Evolutionary conservation across 352 stramenopile species (phyloP), one percentile per base, ranked within the genome.

Genomic region (Phytopythium ostracodes): DNA sequence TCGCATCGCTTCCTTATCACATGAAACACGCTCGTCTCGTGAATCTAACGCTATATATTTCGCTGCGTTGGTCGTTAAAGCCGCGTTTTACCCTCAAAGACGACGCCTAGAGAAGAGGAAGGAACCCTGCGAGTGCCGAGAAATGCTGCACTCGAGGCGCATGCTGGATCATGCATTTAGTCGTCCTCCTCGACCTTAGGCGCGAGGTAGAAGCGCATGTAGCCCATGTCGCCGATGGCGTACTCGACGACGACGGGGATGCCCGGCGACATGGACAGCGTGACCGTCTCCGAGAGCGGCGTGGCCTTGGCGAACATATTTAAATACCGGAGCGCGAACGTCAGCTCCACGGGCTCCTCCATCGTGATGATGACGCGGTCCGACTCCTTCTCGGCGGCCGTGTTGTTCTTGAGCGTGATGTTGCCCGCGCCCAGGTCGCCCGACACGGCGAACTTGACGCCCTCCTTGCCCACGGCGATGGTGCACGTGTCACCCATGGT

Each of bases 241-340:
- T 99, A 99, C 81, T 99, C 98, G 24, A 99, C 91, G 31, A 99
- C 95, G 36, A 99, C 84, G 2, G 98, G 98, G 55, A 99, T 97
- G 47, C 98, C 97, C 10, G 96, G 95, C 47, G 89, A 98, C 94
- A 99, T 98, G 65, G 85, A 98, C 49, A 99, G 84, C 72, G 97
- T 98, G 55, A 99, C 98, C 42, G 76, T 96, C 44, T 91, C 76
- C 50, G 88, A 96, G 62, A 99, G 84, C 36, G 88, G 91, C 55
- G 97, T 99, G 38, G 97, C 98, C 87, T 99, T 99, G 57, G 97
- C 98, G 73, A 99, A 99, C 79, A 99, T 98, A 81, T 98, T 98
- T 74, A 99, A 89, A 89, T 99, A 99, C 58, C 97, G 93, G 50
- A 99, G 83, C 47, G 98, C 97, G 77, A 99, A 99, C 63, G 92